Evolutionary conservation across 352 stramenopile species (phyloP).

Genomic region (Phytophthora sp.): DNA sequence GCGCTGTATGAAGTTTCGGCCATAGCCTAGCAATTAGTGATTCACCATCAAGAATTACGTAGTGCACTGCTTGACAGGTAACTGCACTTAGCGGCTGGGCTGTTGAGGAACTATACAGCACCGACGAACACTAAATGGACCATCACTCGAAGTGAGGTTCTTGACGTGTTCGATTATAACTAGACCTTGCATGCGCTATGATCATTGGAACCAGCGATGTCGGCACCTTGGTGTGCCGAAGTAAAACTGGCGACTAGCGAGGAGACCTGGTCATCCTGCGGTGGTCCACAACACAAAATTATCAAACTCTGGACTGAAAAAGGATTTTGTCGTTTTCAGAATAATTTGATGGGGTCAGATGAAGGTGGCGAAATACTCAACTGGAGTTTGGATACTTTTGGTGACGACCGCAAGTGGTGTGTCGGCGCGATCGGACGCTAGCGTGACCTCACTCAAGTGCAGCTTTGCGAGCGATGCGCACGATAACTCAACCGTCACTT

Average conservation of each 20-base stretch:
- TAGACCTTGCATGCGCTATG: neutral
- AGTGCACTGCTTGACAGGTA: too few species aligned
- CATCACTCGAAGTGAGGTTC: too few species aligned
- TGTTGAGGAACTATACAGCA: too few species aligned
- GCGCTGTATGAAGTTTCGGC: too few species aligned
- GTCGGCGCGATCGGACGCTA: neutral
- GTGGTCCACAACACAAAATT: neutral
- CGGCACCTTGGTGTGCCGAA: neutral
- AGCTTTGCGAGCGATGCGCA: neutral
- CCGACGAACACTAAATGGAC: too few species aligned
- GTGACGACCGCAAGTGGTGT: neutral
- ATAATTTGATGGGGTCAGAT: constrained; percentile 9
- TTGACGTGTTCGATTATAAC: too few species aligned
- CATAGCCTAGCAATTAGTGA: too few species aligned
- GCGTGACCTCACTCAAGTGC: neutral
- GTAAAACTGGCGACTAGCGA: neutral
- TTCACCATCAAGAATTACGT: too few species aligned
- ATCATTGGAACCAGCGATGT: too few species aligned
- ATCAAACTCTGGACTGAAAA: constrained; percentile 17
- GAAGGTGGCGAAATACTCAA: neutral
- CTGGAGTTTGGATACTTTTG: constrained; percentile 28
- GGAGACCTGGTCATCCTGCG: neutral
- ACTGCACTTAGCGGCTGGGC: too few species aligned
- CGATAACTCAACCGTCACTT: constrained; percentile 21
- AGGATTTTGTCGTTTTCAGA: constrained; percentile 20